Conservation (phyloP, 345 rosid species). For the Salix viminalis region DNA sequence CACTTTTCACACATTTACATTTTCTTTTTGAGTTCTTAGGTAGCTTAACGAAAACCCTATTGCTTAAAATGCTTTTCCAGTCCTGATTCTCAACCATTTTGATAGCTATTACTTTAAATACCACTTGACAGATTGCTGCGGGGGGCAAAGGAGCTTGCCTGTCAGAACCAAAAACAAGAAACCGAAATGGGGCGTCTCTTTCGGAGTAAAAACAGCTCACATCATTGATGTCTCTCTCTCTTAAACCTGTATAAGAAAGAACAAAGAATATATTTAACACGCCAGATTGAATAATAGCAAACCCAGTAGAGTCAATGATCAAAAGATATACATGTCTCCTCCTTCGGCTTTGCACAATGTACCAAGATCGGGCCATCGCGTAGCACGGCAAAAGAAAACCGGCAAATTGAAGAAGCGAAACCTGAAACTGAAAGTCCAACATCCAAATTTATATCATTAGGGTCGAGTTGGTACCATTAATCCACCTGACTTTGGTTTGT, state of each 20-base stretch:
- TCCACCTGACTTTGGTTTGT: neutral
- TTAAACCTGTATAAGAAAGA: neutral
- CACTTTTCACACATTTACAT: conserved; percentile 21
- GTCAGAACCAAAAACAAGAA: neutral
- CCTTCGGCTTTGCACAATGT: conserved; percentile 48
- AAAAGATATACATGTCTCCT: conserved; percentile 39
- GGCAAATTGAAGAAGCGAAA: conserved; percentile 56
- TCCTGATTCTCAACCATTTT: neutral
- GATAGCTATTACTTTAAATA: neutral
- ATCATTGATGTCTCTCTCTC: neutral
- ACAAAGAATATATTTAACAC: neutral
- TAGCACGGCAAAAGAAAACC: conserved; percentile 60
- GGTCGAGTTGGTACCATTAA: neutral
- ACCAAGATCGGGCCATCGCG: conserved; percentile 52
- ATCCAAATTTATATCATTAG: neutral
- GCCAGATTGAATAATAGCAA: neutral
- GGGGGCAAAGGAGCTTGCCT: neutral
- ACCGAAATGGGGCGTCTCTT: neutral
- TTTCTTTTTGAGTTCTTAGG: conserved; percentile 17
- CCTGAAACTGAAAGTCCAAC: conserved; percentile 43
- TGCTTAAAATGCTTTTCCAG: neutral
- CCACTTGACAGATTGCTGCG: neutral
- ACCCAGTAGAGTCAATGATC: neutral
- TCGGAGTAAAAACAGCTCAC: neutral
- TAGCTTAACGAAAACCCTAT: neutral